Conservation (phyloP, 495 filamentous ascomycete species). For the Aspergillus ostianus region DNA sequence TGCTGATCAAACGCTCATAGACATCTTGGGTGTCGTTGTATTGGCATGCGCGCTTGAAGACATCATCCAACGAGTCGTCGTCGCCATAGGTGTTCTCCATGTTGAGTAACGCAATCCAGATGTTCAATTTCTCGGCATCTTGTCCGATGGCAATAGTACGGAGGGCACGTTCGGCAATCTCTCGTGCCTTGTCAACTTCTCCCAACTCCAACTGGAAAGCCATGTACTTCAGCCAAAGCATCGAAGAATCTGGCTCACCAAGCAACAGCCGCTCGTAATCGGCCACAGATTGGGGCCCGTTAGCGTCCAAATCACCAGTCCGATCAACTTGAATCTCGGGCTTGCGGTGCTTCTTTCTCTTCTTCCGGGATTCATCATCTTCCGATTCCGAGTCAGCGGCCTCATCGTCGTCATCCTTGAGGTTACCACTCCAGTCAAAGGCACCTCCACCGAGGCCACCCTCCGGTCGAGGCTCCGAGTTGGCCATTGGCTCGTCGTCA, state of each 20-base stretch:
- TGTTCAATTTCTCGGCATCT: conserved; percentile 85
- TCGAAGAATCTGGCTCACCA: conserved; percentile 83
- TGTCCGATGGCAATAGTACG: conserved; percentile 84
- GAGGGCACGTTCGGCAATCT: conserved; percentile 85
- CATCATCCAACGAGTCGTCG: conserved; percentile 78
- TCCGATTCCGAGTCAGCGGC: conserved; percentile 45
- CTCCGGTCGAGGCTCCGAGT: conserved; percentile 26
- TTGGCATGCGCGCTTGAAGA: conserved; percentile 90
- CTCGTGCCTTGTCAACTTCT: conserved; percentile 79
- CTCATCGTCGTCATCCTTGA: conserved; percentile 47
- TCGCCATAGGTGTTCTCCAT: conserved; percentile 88
- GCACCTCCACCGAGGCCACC: conserved; percentile 70
- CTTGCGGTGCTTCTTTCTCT: conserved; percentile 79
- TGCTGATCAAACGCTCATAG: conserved; percentile 84
- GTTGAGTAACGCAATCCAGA: conserved; percentile 93
- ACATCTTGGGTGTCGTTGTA: conserved; percentile 91
- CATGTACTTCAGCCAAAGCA: conserved; percentile 94
- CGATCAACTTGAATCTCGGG: conserved; percentile 80
- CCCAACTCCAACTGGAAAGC: conserved; percentile 91
- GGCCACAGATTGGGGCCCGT: conserved; percentile 85
- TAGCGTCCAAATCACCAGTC: conserved; percentile 81
- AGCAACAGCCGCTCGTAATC: conserved; percentile 94
- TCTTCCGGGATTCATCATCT: conserved; percentile 49
- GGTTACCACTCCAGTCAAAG: conserved; percentile 82
- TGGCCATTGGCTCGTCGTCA: conserved; percentile 35